Conservation (phyloP, 306 rosid genomes). For the Nissolia schottii region DNA sequence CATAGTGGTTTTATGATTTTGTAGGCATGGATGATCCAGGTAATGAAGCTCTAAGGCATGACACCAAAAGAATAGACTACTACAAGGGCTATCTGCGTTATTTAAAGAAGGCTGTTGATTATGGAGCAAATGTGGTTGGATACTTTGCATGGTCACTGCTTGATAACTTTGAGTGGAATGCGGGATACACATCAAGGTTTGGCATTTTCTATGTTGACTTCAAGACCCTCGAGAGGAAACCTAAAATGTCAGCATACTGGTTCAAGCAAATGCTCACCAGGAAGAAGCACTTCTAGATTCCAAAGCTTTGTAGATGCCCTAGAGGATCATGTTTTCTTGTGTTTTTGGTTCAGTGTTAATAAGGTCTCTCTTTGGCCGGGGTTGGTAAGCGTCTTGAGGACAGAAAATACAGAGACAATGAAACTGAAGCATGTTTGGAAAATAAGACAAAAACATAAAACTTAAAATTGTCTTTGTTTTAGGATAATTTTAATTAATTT, state of each 20-base stretch:
- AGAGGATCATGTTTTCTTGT: constrained; percentile 1
- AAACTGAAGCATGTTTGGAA: too few relatives aligned
- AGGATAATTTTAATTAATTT: too few relatives aligned
- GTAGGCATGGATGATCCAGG: constrained; percentile 92
- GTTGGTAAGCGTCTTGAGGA: too few relatives aligned
- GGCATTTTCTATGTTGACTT: constrained; percentile 87
- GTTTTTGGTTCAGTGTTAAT: constrained; percentile 6
- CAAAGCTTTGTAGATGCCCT: not conserved
- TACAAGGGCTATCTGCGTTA: constrained; percentile 61
- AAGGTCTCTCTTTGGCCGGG: not conserved
- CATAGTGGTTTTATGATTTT: not conserved
- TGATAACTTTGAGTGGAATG: constrained; percentile 91
- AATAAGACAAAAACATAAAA: too few relatives aligned
- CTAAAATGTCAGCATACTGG: constrained; percentile 95
- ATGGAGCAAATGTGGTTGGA: constrained; percentile 73
- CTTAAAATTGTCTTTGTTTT: too few relatives aligned
- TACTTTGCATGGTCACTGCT: constrained; percentile 93
- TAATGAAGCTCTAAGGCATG: constrained; percentile 52
- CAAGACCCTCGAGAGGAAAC: constrained; percentile 70
- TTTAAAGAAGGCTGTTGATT: constrained; percentile 72
- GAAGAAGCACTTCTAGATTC: constrained; percentile 33
- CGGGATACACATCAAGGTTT: constrained; percentile 88
- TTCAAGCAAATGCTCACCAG: constrained; percentile 55
- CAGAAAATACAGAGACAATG: too few relatives aligned
- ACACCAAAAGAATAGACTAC: constrained; percentile 67